A percentile compares a stretch with the other conserved stretches of the same genome.
These are phyloP conservation scores for Parastagonospora avenae DNA, from an alignment of 2,329 filamentous ascomycete genomes.

Conservation along the genomic window DNA sequence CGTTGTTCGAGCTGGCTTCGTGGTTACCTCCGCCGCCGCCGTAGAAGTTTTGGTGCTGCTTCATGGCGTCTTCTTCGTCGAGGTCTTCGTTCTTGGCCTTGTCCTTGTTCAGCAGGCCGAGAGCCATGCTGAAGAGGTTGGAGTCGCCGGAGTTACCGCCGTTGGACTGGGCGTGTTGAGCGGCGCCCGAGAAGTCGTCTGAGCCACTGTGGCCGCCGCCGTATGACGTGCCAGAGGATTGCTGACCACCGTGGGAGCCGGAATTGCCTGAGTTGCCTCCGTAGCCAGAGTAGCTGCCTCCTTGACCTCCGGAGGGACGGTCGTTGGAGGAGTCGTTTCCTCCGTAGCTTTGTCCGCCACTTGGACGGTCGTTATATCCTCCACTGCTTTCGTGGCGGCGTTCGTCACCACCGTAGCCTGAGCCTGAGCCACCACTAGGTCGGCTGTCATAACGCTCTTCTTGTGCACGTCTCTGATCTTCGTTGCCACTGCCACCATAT, in stretches of 20 bases:
- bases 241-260: conserved; percentile 30
- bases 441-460: conserved; percentile 9
- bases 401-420: conserved; percentile 7
- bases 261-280: conserved; percentile 26
- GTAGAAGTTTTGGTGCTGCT: conserved; percentile 78
- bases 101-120: conserved; percentile 58
- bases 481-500: conserved; percentile 2
- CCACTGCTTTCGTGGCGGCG: conserved; percentile 14
- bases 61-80: conserved; percentile 70
- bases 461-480: conserved; percentile 13
- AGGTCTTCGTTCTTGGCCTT: conserved; percentile 47
- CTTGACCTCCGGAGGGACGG: conserved; percentile 24
- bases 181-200: conserved; percentile 61
- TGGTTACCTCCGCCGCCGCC: conserved; percentile 52
- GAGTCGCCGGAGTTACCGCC: conserved; percentile 56
- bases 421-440: conserved; percentile 3
- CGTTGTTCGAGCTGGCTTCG: conserved; percentile 51
- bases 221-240: conserved; percentile 51
- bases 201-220: conserved; percentile 49
- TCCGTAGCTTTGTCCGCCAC: conserved; percentile 8
- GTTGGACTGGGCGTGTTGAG: conserved; percentile 61
- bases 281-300: conserved; percentile 22
- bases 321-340: conserved; percentile 20
- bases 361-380: conserved; percentile 4
- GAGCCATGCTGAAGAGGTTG: conserved; percentile 61